Conservation (phyloP, 1,284 basidiomycete species). For the Microbotryum saponariae region DNA sequence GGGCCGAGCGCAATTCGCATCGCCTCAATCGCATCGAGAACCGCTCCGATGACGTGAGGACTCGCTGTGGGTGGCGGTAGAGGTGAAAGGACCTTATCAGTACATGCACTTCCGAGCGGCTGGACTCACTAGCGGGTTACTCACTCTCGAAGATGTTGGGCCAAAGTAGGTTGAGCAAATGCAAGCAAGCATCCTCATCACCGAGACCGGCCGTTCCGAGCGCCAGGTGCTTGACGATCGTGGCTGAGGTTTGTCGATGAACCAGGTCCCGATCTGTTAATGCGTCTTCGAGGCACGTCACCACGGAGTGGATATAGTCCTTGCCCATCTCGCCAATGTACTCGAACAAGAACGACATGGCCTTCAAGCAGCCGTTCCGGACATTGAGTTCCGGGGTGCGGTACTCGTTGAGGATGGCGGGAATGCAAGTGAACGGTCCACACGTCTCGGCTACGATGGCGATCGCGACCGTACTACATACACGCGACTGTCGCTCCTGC, state of each 20-base stretch:
- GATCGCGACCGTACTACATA: constrained; percentile 97
- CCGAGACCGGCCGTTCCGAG: constrained; percentile 94
- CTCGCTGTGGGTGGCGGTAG: constrained; percentile 47
- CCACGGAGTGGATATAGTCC: constrained; percentile 94
- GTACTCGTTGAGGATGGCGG: constrained; percentile 97
- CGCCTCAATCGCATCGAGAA: constrained; percentile 66
- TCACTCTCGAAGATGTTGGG: constrained; percentile 91
- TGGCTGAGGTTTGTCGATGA: constrained; percentile 93
- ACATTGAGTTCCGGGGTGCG: constrained; percentile 93
- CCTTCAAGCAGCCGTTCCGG: constrained; percentile 97
- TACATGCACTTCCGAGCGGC: neutral
- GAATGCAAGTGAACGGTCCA: constrained; percentile 98
- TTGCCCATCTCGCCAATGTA: constrained; percentile 99
- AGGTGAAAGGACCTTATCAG: neutral
- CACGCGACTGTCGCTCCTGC: constrained; percentile 97
- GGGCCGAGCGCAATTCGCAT: constrained; percentile 94
- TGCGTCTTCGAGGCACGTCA: constrained; percentile 95
- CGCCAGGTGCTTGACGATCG: constrained; percentile 98
- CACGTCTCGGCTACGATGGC: constrained; percentile 96
- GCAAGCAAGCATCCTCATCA: constrained; percentile 94
- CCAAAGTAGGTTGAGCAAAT: constrained; percentile 97
- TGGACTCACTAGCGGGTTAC: neutral
- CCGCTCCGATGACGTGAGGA: constrained; percentile 83
- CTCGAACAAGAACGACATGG: constrained; percentile 96
- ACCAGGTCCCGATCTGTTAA: constrained; percentile 96